Conservation (phyloP, 148 eudicot species). For the Chenopodium berlandieri region DNA sequence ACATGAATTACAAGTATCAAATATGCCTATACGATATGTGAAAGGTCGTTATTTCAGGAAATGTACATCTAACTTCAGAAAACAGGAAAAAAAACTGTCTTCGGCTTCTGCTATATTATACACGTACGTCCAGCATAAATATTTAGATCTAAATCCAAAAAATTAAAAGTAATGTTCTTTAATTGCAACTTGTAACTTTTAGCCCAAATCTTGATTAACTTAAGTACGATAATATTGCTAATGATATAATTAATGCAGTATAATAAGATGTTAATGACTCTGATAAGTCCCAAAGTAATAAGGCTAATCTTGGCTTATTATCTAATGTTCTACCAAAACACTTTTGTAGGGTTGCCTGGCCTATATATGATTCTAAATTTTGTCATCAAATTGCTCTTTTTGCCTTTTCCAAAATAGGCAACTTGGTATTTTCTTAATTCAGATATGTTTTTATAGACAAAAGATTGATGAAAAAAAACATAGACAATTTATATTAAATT, state of each 20-base stretch:
- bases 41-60: slow-evolving; percentile 15
- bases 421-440: slow-evolving; percentile 11
- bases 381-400: too few relatives aligned
- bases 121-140: slow-evolving; percentile 1
- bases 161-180: neutral
- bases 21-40: slow-evolving; percentile 13
- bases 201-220: neutral
- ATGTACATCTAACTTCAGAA: neutral
- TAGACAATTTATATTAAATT: too few relatives aligned
- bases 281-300: slow-evolving; percentile 12
- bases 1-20: neutral
- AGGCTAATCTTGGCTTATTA: neutral
- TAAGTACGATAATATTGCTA: neutral
- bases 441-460: too few relatives aligned
- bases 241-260: slow-evolving; percentile 1
- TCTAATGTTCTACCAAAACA: slow-evolving; percentile 5
- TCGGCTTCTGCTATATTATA: neutral
- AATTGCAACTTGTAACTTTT: slow-evolving; percentile 25
- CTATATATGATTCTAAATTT: neutral
- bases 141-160: slow-evolving; percentile 6
- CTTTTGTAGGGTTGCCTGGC: neutral
- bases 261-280: slow-evolving; percentile 6
- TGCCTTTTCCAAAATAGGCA: neutral
- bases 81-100: slow-evolving; percentile 5
- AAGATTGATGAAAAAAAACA: too few relatives aligned